phyloP scores from a whole-genome alignment of 192 early-diverging fungal species.

The Entomortierella chlamydospora region DNA sequence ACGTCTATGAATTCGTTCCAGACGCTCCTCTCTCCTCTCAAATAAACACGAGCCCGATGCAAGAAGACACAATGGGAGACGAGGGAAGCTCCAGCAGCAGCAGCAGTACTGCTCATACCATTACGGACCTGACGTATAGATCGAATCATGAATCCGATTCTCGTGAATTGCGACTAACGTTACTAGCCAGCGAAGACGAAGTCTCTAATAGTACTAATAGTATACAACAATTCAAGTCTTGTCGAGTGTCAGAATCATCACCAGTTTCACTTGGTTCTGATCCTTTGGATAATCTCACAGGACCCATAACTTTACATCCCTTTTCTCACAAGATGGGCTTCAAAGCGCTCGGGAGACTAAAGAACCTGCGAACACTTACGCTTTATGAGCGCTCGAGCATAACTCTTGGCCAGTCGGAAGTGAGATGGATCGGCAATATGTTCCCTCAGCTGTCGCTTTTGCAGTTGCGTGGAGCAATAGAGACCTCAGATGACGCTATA shows the following conservation, averaged over 20 bases:
- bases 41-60: background rate
- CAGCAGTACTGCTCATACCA: background rate
- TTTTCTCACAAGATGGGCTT: slow-evolving; percentile 28
- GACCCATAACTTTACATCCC: slow-evolving; percentile 7
- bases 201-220: background rate
- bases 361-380: slow-evolving; percentile 16
- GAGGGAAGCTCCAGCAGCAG: background rate
- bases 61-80: background rate
- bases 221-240: background rate
- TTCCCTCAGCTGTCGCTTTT: slow-evolving; percentile 18
- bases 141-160: background rate
- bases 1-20: background rate
- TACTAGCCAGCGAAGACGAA: background rate
- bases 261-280: background rate
- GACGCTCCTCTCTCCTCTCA: background rate
- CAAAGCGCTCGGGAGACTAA: slow-evolving; percentile 31
- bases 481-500: slow-evolving; percentile 2
- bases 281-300: background rate
- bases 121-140: background rate
- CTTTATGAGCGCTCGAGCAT: slow-evolving; percentile 33
- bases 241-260: background rate
- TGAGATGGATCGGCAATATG: slow-evolving; percentile 28
- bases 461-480: slow-evolving; percentile 37
- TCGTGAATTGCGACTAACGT: background rate
- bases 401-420: slow-evolving; percentile 9